phyloP scores from a whole-genome alignment of 129 eudicot genomes.

The Ambrosia artemisiifolia region DNA sequence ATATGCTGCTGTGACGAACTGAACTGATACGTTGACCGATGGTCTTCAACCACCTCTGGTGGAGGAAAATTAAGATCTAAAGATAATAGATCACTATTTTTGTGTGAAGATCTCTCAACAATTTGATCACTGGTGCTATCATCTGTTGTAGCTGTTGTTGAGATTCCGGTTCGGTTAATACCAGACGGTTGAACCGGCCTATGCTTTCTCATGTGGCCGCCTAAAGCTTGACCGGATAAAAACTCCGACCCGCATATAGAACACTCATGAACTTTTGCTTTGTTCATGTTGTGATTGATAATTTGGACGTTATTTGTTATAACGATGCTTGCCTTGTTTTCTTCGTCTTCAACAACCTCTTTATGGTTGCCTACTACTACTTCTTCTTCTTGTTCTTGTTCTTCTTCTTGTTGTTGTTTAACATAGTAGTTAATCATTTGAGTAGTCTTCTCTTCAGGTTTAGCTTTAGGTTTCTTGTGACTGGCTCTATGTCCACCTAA shows the following conservation, averaged over 20 bases:
- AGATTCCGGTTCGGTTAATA: slow-evolving; percentile 5
- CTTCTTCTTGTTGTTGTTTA: too few species aligned
- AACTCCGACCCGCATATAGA: slow-evolving; percentile 83
- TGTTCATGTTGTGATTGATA: not conserved
- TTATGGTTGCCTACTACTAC: slow-evolving; percentile 18
- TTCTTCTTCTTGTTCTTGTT: not conserved
- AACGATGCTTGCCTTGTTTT: slow-evolving; percentile 7
- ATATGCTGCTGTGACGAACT: slow-evolving; percentile 23
- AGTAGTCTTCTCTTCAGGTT: too few species aligned
- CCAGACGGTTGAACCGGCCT: slow-evolving; percentile 32
- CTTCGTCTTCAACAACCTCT: slow-evolving; percentile 21
- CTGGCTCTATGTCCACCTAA: slow-evolving; percentile 92
- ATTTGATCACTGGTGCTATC: slow-evolving; percentile 9
- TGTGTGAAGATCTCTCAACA: slow-evolving; percentile 4
- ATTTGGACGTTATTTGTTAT: slow-evolving; percentile 2
- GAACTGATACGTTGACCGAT: slow-evolving; percentile 35
- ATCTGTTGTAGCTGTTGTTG: not conserved
- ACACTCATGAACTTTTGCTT: slow-evolving; percentile 62
- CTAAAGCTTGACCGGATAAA: slow-evolving; percentile 85
- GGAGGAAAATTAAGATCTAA: slow-evolving; percentile 94
- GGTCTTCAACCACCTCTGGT: slow-evolving; percentile 51
- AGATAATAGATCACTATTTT: slow-evolving; percentile 28
- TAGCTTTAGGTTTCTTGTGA: slow-evolving; percentile 66
- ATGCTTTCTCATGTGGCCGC: slow-evolving; percentile 94
- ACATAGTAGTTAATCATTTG: too few species aligned